Conservation (phyloP, 306 rosid species). For the Fragaria nilgerrensis region DNA sequence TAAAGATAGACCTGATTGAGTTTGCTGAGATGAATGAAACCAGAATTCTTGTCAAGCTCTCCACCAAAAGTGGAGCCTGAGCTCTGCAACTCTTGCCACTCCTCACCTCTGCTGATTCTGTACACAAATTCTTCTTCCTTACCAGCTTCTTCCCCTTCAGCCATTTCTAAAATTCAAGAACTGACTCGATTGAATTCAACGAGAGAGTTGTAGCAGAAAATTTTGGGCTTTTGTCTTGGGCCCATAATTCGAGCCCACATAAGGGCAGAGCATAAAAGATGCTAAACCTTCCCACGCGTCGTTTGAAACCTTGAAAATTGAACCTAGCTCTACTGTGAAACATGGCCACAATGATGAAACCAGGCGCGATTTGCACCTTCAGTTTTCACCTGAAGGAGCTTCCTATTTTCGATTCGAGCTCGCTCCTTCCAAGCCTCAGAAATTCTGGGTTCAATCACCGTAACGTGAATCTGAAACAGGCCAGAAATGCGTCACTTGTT, state of each 20-base stretch:
- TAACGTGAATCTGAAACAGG: slow-evolving; percentile 36
- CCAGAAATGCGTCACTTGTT: slow-evolving; percentile 35
- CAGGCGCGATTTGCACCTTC: slow-evolving; percentile 20
- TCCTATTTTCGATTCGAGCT: slow-evolving; percentile 21
- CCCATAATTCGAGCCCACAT: neutral
- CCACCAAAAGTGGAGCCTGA: slow-evolving; percentile 55
- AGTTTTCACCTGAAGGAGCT: slow-evolving; percentile 30
- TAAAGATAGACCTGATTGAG: slow-evolving; percentile 58
- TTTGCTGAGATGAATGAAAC: slow-evolving; percentile 81
- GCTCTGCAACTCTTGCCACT: slow-evolving; percentile 69
- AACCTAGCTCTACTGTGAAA: neutral
- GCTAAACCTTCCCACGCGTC: neutral
- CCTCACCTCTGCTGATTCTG: slow-evolving; percentile 55
- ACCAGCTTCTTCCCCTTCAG: slow-evolving; percentile 7
- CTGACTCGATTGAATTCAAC: neutral
- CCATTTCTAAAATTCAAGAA: slow-evolving; percentile 22
- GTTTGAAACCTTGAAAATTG: neutral
- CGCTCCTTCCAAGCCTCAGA: slow-evolving; percentile 24
- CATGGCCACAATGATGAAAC: slow-evolving; percentile 47
- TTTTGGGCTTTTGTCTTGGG: neutral
- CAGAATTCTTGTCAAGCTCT: slow-evolving; percentile 59
- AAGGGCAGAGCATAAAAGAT: neutral
- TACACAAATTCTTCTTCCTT: slow-evolving; percentile 54
- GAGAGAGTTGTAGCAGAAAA: too few relatives aligned
- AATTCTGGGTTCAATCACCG: slow-evolving; percentile 24